Percentiles rank a stretch among this genome's conserved stretches.
Evolutionary conservation across 495 filamentous ascomycete genomes (phyloP).

Genomic region (Staphylotrichum longicolle): DNA sequence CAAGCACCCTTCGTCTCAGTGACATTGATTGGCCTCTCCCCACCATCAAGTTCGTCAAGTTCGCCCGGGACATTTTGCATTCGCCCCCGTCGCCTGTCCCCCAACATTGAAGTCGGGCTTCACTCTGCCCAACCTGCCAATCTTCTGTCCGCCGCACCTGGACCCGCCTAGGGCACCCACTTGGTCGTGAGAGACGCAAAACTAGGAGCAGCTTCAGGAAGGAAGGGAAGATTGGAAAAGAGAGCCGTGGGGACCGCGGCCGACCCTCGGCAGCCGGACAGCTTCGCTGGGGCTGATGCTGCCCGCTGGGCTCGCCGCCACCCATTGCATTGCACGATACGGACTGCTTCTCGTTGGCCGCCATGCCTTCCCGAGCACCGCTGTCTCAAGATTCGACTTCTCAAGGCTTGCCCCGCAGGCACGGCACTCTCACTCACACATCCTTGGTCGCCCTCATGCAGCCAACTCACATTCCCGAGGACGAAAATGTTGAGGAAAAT

Average conservation of each 20-base stretch:
- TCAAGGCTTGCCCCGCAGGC: constrained; percentile 11
- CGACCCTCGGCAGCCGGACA: neutral
- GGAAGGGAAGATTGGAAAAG: neutral
- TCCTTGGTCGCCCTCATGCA: neutral
- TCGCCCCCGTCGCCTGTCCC: neutral
- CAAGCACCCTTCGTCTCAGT: too few species aligned
- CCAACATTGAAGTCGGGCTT: constrained; percentile 5
- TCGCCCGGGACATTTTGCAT: neutral
- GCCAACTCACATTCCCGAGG: neutral
- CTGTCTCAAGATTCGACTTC: constrained; percentile 2
- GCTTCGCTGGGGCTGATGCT: constrained; percentile 10
- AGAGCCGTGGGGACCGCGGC: neutral
- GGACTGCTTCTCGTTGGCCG: neutral
- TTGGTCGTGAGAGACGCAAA: neutral
- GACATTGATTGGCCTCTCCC: too few species aligned
- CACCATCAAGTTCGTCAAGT: too few species aligned
- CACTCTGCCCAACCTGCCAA: constrained; percentile 14
- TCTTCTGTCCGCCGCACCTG: neutral
- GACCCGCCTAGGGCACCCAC: constrained; percentile 17
- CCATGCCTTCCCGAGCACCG: constrained; percentile 13
- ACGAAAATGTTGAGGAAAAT: constrained; percentile 6
- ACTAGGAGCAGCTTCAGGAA: neutral
- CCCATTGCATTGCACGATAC: constrained; percentile 4
- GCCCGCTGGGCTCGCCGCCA: neutral
- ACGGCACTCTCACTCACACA: constrained; percentile 8